A percentile compares a stretch with the other conserved stretches of the same genome.
These are phyloP conservation scores for Carex parvula DNA, from an alignment of 176 grass and related monocot species.

Conservation along the genomic window DNA sequence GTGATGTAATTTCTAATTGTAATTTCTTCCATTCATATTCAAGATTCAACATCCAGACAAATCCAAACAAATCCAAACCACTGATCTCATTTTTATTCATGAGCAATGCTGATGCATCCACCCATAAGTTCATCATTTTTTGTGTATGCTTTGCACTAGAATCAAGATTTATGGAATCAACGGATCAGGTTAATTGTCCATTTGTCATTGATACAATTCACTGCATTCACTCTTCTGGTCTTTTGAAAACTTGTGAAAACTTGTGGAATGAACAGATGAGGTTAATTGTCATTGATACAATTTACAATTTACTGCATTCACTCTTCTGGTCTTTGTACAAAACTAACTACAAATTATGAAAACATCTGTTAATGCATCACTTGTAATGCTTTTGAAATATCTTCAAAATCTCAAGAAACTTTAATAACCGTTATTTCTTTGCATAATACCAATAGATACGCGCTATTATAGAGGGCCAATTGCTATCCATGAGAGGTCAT, in stretches of 20 bases:
- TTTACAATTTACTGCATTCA: background rate
- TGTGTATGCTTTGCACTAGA: background rate
- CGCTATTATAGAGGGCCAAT: constrained; percentile 78
- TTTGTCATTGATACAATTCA: background rate
- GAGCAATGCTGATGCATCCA: background rate
- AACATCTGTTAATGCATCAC: too few species aligned
- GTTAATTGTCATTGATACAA: background rate
- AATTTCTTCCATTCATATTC: background rate
- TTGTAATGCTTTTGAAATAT: background rate
- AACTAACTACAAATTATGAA: background rate
- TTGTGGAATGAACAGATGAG: background rate
- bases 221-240: background rate
- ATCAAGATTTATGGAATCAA: background rate
- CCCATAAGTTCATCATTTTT: background rate
- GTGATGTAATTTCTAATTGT: background rate
- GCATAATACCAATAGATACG: constrained; percentile 41
- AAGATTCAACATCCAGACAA: background rate
- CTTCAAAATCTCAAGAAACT: background rate
- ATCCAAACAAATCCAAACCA: background rate
- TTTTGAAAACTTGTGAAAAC: background rate
- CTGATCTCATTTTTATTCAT: background rate
- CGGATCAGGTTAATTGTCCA: background rate
- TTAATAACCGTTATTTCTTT: background rate
- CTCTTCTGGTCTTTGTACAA: background rate
- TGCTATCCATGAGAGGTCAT: constrained; percentile 86